phyloP scores from a whole-genome alignment of 73 alveolate species.

The Durusdinium trenchii region DNA sequence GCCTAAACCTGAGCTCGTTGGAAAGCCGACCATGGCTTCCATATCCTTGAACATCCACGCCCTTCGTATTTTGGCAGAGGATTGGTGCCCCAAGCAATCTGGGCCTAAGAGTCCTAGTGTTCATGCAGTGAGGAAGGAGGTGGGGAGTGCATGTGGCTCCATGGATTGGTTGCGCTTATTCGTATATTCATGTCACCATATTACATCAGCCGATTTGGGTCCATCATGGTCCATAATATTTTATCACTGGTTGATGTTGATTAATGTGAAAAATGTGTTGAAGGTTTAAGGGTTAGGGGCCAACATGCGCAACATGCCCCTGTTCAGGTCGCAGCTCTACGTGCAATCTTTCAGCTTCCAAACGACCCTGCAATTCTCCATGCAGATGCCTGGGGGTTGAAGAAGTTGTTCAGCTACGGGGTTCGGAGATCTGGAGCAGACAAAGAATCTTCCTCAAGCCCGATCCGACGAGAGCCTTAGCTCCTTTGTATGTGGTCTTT shows the following conservation, averaged over 20 bases:
- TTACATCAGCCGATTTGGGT: no score
- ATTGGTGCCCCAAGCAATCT: neutral
- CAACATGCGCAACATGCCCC: no score
- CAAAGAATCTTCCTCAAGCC: neutral
- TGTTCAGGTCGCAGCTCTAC: neutral
- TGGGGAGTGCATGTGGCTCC: no score
- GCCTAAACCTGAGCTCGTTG: neutral
- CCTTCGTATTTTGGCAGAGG: neutral
- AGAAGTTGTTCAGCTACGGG: constrained; percentile 1
- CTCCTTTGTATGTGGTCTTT: no score
- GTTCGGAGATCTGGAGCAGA: neutral
- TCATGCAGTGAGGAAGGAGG: neutral
- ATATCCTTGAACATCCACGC: neutral
- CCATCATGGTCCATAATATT: no score
- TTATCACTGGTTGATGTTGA: no score
- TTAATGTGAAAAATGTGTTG: no score
- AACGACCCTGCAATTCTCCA: neutral
- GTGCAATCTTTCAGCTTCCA: neutral
- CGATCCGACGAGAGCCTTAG: neutral
- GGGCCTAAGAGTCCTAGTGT: neutral
- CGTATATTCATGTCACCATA: no score
- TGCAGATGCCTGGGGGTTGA: neutral
- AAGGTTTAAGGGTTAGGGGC: no score
- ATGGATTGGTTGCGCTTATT: no score
- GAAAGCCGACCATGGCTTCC: neutral